Percentiles rank a stretch among this genome's conserved stretches.
Evolutionary conservation across 2,329 filamentous ascomycete genomes (phyloP).

Genomic region (Fusarium miscanthi): DNA sequence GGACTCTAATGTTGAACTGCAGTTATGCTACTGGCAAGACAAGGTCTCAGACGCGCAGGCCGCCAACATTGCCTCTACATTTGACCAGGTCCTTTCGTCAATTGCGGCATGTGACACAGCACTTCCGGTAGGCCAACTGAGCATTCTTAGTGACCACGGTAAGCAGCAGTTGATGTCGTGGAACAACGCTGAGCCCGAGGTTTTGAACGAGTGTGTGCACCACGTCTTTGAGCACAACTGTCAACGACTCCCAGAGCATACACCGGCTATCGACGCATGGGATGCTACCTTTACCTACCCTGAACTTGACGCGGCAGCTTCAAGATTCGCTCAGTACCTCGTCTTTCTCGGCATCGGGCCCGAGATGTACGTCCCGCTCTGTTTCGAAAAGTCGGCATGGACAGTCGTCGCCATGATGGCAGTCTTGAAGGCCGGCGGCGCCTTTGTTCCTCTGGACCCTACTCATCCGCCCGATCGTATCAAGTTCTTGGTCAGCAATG

Average conservation of each 20-base stretch:
- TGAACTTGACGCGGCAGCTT: conserved; percentile 45
- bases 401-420: conserved; percentile 49
- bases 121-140: conserved; percentile 32
- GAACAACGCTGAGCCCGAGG: conserved; percentile 39
- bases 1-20: conserved; percentile 30
- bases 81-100: conserved; percentile 30
- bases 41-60: conserved; percentile 35
- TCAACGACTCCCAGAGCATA: conserved; percentile 40
- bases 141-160: conserved; percentile 21
- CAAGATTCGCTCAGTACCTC: conserved; percentile 50
- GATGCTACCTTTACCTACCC: conserved; percentile 53
- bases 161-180: conserved; percentile 33
- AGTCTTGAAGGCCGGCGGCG: conserved; percentile 51
- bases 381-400: conserved; percentile 54
- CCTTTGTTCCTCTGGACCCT: conserved; percentile 51
- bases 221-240: conserved; percentile 54
- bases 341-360: conserved; percentile 47
- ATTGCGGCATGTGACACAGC: background rate
- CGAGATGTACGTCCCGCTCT: conserved; percentile 47
- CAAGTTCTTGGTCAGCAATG: conserved; percentile 18
- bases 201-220: conserved; percentile 51
- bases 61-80: conserved; percentile 30
- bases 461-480: conserved; percentile 48
- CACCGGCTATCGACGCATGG: conserved; percentile 57
- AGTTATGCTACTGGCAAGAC: conserved; percentile 42